Evolutionary conservation across 495 filamentous ascomycete species (phyloP).

Genomic region (Penicillium cinerascens): DNA sequence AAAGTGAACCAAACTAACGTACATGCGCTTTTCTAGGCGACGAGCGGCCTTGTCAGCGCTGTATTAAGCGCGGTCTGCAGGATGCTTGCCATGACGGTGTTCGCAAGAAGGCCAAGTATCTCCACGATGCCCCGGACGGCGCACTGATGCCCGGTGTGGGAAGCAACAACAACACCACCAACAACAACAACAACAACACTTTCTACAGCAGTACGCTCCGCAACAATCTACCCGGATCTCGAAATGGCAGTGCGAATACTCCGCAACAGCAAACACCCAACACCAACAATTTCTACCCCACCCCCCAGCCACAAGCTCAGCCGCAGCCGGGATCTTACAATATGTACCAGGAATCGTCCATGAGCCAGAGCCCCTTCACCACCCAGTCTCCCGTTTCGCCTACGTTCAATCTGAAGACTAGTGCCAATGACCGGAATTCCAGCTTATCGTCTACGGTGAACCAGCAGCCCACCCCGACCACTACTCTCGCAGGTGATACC

Average conservation of each 20-base stretch:
- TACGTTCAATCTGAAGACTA: conserved; percentile 52
- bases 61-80: conserved; percentile 86
- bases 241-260: conserved; percentile 27
- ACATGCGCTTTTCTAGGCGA: conserved; percentile 50
- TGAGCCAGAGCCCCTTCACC: conserved; percentile 51
- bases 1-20: conserved; percentile 13
- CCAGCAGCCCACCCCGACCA: conserved; percentile 33
- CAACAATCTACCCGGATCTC: conserved; percentile 30
- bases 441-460: conserved; percentile 33
- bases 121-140: conserved; percentile 90
- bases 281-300: conserved; percentile 31
- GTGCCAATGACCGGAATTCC: conserved; percentile 37
- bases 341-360: conserved; percentile 37
- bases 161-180: conserved; percentile 23
- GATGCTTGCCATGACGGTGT: conserved; percentile 93
- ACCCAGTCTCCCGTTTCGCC: conserved; percentile 71
- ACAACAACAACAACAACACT: conserved; percentile 12
- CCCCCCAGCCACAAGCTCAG: conserved; percentile 30
- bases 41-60: conserved; percentile 88
- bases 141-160: conserved; percentile 58
- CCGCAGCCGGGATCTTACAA: conserved; percentile 34
- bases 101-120: conserved; percentile 98
- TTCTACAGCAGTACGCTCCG: conserved; percentile 37
- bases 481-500: conserved; percentile 31
- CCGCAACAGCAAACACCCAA: conserved; percentile 12